A percentile compares a stretch with the other conserved stretches of the same genome.
These are phyloP conservation scores for Dianthus caryophyllus DNA, from an alignment of 148 eudicot species.

Conservation along the genomic window DNA sequence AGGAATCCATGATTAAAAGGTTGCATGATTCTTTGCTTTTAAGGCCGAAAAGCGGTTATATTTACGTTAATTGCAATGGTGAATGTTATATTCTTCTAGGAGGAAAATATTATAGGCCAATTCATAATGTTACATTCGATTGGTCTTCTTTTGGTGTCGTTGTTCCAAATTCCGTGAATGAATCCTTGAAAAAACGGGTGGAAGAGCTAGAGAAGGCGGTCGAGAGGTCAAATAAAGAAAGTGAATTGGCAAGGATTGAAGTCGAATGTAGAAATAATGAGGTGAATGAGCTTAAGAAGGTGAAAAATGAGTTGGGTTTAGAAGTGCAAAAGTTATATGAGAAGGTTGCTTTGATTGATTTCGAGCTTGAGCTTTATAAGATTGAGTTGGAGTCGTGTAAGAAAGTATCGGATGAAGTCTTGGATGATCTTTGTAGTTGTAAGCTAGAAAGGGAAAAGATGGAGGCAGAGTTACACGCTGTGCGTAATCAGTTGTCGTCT, in stretches of 20 bases:
- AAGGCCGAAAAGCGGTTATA: neutral
- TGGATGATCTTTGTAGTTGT: constrained; percentile 17
- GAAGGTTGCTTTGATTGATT: constrained; percentile 20
- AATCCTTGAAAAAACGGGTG: neutral
- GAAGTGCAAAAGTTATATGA: constrained; percentile 14
- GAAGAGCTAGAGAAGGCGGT: constrained; percentile 1
- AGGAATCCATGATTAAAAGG: neutral
- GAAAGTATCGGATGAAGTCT: constrained; percentile 14
- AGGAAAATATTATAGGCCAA: neutral
- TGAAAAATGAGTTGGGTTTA: constrained; percentile 6
- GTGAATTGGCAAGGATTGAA: neutral
- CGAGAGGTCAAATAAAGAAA: neutral
- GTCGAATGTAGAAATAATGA: neutral
- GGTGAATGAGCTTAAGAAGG: constrained; percentile 6
- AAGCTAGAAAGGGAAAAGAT: constrained; percentile 6
- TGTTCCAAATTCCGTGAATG: constrained; percentile 18
- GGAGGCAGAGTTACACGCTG: neutral
- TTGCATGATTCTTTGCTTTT: neutral
- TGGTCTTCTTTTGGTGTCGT: constrained; percentile 23
- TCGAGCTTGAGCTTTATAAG: constrained; percentile 24
- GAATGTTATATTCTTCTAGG: neutral
- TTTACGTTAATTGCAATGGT: constrained; percentile 14
- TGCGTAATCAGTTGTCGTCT: neutral
- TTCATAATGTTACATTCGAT: constrained; percentile 18
- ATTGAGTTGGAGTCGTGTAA: constrained; percentile 26